Conservation (phyloP, 345 rosid genomes). For the Excoecaria agallocha region DNA sequence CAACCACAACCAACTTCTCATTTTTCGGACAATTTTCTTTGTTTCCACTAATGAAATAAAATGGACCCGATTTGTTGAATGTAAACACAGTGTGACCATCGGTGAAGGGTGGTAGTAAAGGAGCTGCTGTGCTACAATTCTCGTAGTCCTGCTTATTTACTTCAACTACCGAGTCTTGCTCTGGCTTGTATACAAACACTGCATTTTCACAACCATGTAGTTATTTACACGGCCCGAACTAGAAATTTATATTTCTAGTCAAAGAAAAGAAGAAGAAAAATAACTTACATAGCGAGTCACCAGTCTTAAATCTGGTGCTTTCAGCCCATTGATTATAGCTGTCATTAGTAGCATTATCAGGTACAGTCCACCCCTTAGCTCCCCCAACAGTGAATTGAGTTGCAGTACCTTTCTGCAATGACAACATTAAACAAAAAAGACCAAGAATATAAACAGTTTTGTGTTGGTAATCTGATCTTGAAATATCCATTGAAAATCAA, state of each 20-base stretch:
- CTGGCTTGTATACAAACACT: slow-evolving; percentile 58
- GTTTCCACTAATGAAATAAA: slow-evolving; percentile 78
- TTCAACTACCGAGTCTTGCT: slow-evolving; percentile 66
- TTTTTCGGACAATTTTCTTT: slow-evolving; percentile 61
- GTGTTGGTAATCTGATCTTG: slow-evolving; percentile 14
- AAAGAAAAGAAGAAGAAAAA: not conserved
- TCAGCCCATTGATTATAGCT: slow-evolving; percentile 71
- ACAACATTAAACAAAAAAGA: slow-evolving; percentile 36
- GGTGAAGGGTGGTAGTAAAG: slow-evolving; percentile 30
- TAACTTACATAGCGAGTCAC: slow-evolving; percentile 71
- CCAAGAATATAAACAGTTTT: slow-evolving; percentile 29
- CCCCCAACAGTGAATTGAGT: slow-evolving; percentile 61
- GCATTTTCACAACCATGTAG: slow-evolving; percentile 15
- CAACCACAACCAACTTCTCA: slow-evolving; percentile 56
- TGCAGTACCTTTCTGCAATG: slow-evolving; percentile 45
- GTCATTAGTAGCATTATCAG: slow-evolving; percentile 30
- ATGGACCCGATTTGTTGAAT: slow-evolving; percentile 55
- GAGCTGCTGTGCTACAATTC: slow-evolving; percentile 49
- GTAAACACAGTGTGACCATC: slow-evolving; percentile 60
- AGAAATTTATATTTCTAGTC: too few species aligned
- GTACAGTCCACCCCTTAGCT: slow-evolving; percentile 59
- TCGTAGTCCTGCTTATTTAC: slow-evolving; percentile 57
- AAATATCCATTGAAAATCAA: slow-evolving; percentile 30
- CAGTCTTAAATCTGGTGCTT: slow-evolving; percentile 60
- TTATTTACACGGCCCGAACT: too few species aligned